Evolutionary conservation across 106 monocot species (phyloP).

Genomic region (Dendrobium huoshanense): DNA sequence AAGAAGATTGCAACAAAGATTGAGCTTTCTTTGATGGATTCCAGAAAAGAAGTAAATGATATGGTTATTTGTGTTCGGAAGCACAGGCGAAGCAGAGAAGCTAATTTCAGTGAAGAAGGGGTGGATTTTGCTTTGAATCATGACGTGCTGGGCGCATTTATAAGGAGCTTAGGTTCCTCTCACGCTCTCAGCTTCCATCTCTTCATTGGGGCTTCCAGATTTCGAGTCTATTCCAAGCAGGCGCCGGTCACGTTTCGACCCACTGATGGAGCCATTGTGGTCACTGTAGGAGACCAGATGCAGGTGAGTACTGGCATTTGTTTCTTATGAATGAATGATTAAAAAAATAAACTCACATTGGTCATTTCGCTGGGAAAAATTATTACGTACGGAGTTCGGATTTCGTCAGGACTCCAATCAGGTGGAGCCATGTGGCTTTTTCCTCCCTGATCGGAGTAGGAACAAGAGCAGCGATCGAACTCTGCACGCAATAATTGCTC

Average conservation of each 20-base stretch:
- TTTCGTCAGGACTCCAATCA: no score
- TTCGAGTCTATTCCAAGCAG: conserved; percentile 22
- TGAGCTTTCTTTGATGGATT: conserved; percentile 1
- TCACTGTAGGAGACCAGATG: conserved; percentile 34
- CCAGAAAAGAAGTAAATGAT: not conserved
- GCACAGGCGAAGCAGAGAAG: conserved; percentile 2
- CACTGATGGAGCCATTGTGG: conserved; percentile 15
- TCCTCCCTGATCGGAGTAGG: no score
- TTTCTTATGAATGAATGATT: no score
- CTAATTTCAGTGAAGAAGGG: not conserved
- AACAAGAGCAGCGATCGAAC: no score
- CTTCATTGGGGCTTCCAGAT: conserved; percentile 1
- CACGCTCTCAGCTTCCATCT: conserved; percentile 22
- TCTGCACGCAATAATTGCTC: no score
- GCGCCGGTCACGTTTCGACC: conserved; percentile 13
- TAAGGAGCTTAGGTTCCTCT: conserved; percentile 13
- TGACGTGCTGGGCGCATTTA: conserved; percentile 16
- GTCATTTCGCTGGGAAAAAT: no score
- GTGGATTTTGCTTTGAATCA: not conserved
- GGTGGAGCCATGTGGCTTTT: no score
- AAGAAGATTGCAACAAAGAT: conserved; percentile 16
- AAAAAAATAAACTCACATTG: no score
- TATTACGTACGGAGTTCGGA: no score
- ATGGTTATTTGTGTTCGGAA: conserved; percentile 16
- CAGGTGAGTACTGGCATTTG: conserved; percentile 14